Percentiles rank a stretch among this genome's conserved stretches.
Conservation (phyloP, 306 rosid genomes). For the Herpetospermum pedunculosum region DNA sequence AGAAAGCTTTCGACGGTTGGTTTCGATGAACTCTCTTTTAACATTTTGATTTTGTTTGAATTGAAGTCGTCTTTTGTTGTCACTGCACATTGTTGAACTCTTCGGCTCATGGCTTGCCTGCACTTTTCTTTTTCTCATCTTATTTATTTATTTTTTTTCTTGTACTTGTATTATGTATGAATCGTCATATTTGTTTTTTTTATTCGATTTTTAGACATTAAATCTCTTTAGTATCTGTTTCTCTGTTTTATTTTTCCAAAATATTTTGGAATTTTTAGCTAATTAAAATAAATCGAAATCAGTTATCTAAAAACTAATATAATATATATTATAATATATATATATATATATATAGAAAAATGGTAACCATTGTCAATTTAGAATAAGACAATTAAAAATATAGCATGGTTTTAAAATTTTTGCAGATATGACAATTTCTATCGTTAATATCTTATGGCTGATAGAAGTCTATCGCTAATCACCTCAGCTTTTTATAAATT, state of each 20-base stretch:
- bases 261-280: neutral
- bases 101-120: neutral
- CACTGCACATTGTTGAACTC: neutral
- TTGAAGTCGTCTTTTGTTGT: neutral
- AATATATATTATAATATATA: no score
- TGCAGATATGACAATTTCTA: no score
- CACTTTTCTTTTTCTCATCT: neutral
- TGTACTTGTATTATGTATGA: neutral
- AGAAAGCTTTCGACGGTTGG: slow-evolving; percentile 62
- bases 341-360: no score
- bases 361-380: no score
- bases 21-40: slow-evolving; percentile 5
- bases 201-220: neutral
- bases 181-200: neutral
- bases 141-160: neutral
- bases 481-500: no score
- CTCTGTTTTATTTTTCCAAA: neutral
- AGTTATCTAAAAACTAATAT: neutral
- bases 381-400: no score
- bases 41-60: neutral
- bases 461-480: no score
- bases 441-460: no score
- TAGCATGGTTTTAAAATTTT: no score
- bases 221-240: neutral
- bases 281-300: neutral